These are phyloP conservation scores for Penicillium sp. DNA, from an alignment of 2,329 filamentous ascomycete species.

Conservation along the genomic window DNA sequence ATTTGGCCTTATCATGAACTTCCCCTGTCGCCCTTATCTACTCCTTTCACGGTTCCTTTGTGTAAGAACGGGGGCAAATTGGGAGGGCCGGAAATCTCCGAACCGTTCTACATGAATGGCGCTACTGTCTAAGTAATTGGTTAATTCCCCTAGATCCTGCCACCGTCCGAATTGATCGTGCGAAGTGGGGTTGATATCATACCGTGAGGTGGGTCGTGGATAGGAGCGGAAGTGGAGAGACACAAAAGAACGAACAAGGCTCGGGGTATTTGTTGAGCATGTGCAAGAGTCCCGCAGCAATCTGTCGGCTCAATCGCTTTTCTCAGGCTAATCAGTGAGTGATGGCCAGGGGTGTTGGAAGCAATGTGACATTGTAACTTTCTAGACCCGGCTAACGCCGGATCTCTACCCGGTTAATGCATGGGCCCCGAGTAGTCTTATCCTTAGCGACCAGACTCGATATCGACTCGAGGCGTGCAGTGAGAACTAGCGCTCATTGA, in stretches of 20 bases:
- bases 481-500: not conserved
- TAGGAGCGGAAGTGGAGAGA: constrained; percentile 4
- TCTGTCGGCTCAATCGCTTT: constrained; percentile 3
- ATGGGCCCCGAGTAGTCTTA: constrained; percentile 14
- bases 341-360: constrained; percentile 4
- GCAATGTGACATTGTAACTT: constrained; percentile 27
- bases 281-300: constrained; percentile 19
- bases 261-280: constrained; percentile 11
- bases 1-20: not conserved
- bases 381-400: constrained; percentile 24
- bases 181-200: constrained; percentile 20
- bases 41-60: not conserved
- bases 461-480: not conserved
- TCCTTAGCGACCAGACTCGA: constrained; percentile 7
- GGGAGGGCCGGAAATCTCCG: constrained; percentile 4
- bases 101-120: not conserved
- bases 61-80: not conserved
- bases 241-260: not conserved
- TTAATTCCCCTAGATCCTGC: not conserved
- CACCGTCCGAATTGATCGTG: constrained; percentile 6
- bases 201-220: constrained; percentile 14
- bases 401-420: constrained; percentile 18
- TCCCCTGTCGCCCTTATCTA: not conserved
- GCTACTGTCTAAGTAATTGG: not conserved
- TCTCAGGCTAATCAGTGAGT: constrained; percentile 2